Conservation (phyloP, 202 grass and related monocot species). For the Schoenoplectus triqueter region DNA sequence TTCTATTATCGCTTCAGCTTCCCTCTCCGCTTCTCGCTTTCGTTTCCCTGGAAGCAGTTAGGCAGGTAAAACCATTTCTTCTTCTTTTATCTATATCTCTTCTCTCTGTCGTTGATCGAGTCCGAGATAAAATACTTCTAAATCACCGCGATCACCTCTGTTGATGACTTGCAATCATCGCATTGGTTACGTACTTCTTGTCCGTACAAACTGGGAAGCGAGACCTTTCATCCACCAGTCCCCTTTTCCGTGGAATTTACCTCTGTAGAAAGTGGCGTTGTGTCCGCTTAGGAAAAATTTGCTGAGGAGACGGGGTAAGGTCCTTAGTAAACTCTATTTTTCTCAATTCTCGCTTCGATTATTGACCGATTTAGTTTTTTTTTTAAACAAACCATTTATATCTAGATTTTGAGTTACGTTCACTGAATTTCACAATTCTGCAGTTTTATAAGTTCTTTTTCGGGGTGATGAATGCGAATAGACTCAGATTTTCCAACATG, state of each 20-base stretch:
- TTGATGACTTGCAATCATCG: background rate
- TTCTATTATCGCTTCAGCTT: background rate
- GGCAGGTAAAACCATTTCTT: background rate
- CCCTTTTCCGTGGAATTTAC: background rate
- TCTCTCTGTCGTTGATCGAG: background rate
- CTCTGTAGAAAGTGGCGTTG: background rate
- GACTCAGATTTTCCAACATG: background rate
- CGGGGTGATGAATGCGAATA: background rate
- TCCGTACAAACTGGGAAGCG: constrained; percentile 17
- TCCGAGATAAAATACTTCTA: background rate
- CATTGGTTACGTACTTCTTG: background rate
- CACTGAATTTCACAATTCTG: constrained; percentile 1
- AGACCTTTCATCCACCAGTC: background rate
- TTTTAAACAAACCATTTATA: background rate
- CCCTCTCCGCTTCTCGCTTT: background rate
- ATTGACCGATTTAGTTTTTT: constrained; percentile 17
- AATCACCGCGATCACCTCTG: background rate
- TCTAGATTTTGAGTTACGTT: background rate
- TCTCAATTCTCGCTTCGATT: background rate
- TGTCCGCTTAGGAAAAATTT: background rate
- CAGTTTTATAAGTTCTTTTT: background rate
- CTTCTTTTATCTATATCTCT: background rate
- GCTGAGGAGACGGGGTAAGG: background rate
- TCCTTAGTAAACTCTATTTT: too few species aligned
- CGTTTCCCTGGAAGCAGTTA: background rate